A percentile compares a stretch with the other conserved stretches of the same genome.
Evolutionary conservation across 441 rosid species (phyloP).

Genomic region (Adansonia rubrostipa): DNA sequence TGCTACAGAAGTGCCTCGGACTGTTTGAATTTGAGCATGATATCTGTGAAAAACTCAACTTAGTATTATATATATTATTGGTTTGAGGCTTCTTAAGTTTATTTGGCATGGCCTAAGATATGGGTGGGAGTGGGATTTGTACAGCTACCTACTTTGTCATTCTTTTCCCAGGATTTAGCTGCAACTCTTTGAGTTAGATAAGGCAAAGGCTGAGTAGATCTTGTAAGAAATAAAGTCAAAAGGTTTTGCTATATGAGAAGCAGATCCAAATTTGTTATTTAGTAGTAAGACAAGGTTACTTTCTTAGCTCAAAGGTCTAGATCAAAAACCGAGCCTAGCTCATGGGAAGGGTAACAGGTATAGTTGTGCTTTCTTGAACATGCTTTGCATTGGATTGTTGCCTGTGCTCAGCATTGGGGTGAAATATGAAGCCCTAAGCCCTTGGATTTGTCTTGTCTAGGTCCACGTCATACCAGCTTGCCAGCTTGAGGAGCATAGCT

Average conservation of each 20-base stretch:
- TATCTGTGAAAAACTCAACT: slow-evolving; percentile 9
- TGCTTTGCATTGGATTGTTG: not conserved
- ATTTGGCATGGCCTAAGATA: not conserved
- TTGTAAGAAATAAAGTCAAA: not conserved
- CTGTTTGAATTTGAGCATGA: slow-evolving; percentile 30
- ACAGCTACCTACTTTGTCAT: slow-evolving; percentile 31
- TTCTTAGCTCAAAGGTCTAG: slow-evolving; percentile 9
- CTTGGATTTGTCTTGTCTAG: not conserved
- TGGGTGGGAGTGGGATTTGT: slow-evolving; percentile 30
- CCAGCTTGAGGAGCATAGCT: not conserved
- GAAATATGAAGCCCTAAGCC: not conserved
- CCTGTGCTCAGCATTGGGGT: not conserved
- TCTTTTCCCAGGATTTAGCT: slow-evolving; percentile 17
- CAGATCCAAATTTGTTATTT: not conserved
- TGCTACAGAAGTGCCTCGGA: slow-evolving; percentile 32
- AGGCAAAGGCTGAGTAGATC: not conserved
- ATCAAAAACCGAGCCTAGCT: slow-evolving; percentile 11
- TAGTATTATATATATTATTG: not conserved
- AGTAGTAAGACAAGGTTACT: not conserved
- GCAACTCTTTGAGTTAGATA: not conserved
- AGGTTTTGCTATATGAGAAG: slow-evolving; percentile 20
- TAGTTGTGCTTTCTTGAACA: not conserved
- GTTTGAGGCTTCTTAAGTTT: not conserved
- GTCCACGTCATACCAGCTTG: not conserved
- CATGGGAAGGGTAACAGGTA: not conserved